Base-by-base conservation (phyloP, 371 early-diverging fungal species). In the Nematocida parisii region DNA sequence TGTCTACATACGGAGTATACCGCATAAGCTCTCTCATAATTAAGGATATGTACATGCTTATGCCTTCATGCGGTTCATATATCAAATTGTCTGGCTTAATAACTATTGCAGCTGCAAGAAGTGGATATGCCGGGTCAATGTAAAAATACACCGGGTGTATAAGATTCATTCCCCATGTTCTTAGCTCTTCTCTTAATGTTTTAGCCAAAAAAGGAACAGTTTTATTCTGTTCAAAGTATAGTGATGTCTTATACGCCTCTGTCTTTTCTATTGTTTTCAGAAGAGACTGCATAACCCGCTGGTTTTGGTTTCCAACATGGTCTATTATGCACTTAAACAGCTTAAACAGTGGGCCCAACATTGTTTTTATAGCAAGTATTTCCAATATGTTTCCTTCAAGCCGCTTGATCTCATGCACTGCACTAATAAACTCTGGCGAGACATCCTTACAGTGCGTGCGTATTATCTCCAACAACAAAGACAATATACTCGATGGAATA, bases 401-500 rank as follows among this genome's bases (percentile, higher is more conserved):
- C 20, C 33, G 11, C 57, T 56, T 71, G 3, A 42, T n/a, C 0
- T 61, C 22, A n/a, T 24, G 22, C 9, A 61, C 55, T 2, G 61
- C 20, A 44, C 27, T 64, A 15, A 27, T 11, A 11, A 64, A 27
- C 22, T 44, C 64, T 42, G 18, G 3, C 18, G 64, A 40, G 18
- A 64, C 11, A 15, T 44, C 44, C 44, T 45, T 27, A 20, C 15
- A 11, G 54, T 50, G 52, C 2, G 15, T 47, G 7, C 40, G 15
- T 11, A 61, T 39, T 39, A 72, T 46, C 5, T 61, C 61, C 27
- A 61, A 4, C 20, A 72, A 39, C 6, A 61, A 42, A 33, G 22
- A 58, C n/a, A 72, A 33, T 24, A 72, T 45, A 24, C n/a, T n/a
- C 5, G 22, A 7, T 5, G 61, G 50, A 39, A 72, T 72, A 50